phyloP scores from a whole-genome alignment of 495 filamentous ascomycete species.

The Aspergillus mulundensis region DNA sequence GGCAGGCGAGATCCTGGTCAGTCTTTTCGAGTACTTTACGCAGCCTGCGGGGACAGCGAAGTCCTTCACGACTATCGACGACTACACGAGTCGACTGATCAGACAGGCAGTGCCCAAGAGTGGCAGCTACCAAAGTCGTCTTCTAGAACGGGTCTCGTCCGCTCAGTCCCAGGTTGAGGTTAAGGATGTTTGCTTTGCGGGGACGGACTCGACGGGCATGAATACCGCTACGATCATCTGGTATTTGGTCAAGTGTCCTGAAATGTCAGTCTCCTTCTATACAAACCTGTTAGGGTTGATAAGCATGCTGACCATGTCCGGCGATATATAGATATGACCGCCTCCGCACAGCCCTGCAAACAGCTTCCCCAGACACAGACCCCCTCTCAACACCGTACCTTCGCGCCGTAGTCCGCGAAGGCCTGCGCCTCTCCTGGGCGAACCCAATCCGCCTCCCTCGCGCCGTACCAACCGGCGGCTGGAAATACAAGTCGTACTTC shows the following conservation, averaged over 20 bases:
- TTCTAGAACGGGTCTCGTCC: constrained; percentile 36
- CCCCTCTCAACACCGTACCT: constrained; percentile 35
- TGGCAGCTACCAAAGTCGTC: constrained; percentile 43
- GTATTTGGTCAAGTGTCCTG: constrained; percentile 36
- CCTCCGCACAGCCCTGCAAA: constrained; percentile 33
- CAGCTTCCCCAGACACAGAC: constrained; percentile 11
- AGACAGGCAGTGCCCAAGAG: constrained; percentile 19
- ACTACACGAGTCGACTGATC: constrained; percentile 35
- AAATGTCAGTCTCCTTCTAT: constrained; percentile 28
- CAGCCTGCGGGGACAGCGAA: constrained; percentile 23
- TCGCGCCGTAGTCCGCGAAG: constrained; percentile 40
- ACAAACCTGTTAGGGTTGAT: not conserved
- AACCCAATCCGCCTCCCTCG: constrained; percentile 49
- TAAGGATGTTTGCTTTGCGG: constrained; percentile 33
- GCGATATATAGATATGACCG: constrained; percentile 24
- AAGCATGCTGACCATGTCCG: not conserved
- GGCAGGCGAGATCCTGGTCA: constrained; percentile 34
- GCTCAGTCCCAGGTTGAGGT: constrained; percentile 45
- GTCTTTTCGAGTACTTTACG: constrained; percentile 21
- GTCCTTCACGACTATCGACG: constrained; percentile 34
- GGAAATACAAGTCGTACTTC: constrained; percentile 28
- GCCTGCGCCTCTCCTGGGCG: constrained; percentile 43
- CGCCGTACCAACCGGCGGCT: constrained; percentile 38
- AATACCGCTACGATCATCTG: constrained; percentile 42
- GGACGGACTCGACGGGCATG: constrained; percentile 44